A percentile compares a stretch with the other conserved stretches of the same genome.
These are phyloP conservation scores for Phialemonium atrogriseum DNA, from an alignment of 2,329 filamentous ascomycete species.

Conservation along the genomic window DNA sequence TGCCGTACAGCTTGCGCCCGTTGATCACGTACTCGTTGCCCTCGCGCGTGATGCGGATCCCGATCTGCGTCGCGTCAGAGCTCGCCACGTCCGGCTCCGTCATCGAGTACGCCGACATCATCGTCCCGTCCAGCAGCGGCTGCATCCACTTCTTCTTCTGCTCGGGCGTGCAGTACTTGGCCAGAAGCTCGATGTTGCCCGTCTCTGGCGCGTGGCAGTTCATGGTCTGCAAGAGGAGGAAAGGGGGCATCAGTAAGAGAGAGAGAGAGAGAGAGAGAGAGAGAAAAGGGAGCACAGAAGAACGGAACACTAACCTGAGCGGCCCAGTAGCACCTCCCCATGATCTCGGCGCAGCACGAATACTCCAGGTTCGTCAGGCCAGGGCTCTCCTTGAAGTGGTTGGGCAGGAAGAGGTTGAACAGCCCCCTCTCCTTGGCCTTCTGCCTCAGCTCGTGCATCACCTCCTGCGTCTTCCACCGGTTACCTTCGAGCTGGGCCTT, in stretches of 20 bases:
- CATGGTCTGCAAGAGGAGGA: conserved; percentile 31
- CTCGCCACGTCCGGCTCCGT: conserved; percentile 41
- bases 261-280: neutral
- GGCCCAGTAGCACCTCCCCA: conserved; percentile 36
- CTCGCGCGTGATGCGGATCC: conserved; percentile 22
- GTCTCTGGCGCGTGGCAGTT: conserved; percentile 39
- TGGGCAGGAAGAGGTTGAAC: conserved; percentile 30
- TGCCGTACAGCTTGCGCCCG: conserved; percentile 31
- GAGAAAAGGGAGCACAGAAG: conserved; percentile 2
- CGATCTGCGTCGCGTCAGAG: conserved; percentile 40
- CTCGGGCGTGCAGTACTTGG: conserved; percentile 39
- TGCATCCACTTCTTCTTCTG: conserved; percentile 42
- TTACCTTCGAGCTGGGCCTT: conserved; percentile 26
- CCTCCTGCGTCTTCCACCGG: conserved; percentile 29
- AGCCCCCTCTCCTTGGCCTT: conserved; percentile 27
- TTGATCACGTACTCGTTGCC: conserved; percentile 31
- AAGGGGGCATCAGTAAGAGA: neutral
- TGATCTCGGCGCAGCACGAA: conserved; percentile 34
- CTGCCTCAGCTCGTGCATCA: conserved; percentile 28
- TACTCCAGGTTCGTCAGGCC: conserved; percentile 37
- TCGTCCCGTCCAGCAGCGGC: conserved; percentile 38
- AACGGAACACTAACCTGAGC: conserved; percentile 12
- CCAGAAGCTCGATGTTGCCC: conserved; percentile 43
- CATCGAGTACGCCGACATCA: conserved; percentile 41
- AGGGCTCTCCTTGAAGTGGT: conserved; percentile 30